Evolutionary conservation across 2,329 filamentous ascomycete genomes (phyloP), one percentile per base, ranked within the genome.

Genomic region (Fusarium temperatum): DNA sequence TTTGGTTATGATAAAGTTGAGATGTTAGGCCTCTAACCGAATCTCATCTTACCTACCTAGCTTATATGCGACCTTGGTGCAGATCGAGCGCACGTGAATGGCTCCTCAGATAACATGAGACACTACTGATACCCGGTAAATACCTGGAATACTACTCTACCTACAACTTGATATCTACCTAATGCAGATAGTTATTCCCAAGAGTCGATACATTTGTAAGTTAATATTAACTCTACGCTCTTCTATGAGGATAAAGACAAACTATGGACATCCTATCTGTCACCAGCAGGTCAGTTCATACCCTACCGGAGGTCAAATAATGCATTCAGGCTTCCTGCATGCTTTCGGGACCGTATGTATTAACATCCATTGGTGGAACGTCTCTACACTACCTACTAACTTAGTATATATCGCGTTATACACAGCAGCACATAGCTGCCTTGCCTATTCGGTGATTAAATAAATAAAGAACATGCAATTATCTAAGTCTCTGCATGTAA

Each of bases 31-130:
- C 45, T 58, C 20, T 28, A 24, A 30, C 51, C 38, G 24, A 56
- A 18, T 54, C 53, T n/a, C 30, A 45, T 36, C 35, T 30, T 57
- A 24, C 24, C 24, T 57, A 24, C 24, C 24, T 24, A 45, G 53
- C 56, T 60, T 54, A 41, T 70, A 61, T 62, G 38, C 36, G 28
- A 44, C 61, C 47, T 44, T 48, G 36, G 17, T 26, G 41, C 38
- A 48, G 39, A 45, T 35, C 14, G 42, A 68, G 30, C 26, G 42
- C 63, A 72, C 68, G 68, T 72, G 68, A 56, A 59, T 72, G 57
- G 57, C 68, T 72, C 20, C 42, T n/a, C 8, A 20, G 24, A 30
- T n/a, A 26, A 24, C 41, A 36, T 50, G 41, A 36, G 15, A 39
- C 26, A 63, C 24, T n/a, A 30, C 9, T 13, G 20, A 45, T 28